Evolutionary conservation across 352 stramenopile genomes (phyloP), one percentile per base, ranked within the genome.

Genomic region (Phytophthora sojae): DNA sequence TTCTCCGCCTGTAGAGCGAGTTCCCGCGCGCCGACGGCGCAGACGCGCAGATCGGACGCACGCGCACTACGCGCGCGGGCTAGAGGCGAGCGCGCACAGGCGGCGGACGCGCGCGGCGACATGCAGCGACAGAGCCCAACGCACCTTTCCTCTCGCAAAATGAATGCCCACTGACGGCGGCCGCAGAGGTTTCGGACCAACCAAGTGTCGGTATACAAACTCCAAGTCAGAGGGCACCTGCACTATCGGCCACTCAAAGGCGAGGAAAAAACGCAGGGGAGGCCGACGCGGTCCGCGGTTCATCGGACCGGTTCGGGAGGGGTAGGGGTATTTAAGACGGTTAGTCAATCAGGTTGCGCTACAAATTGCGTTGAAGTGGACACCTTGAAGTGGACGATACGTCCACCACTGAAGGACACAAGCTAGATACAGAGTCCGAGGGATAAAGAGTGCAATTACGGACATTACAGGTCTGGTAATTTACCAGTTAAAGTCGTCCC

Each of bases 141-240:
- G 70, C 73, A 83, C 76, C 76, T 83, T 79, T 83, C 73, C 73
- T 81, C 76, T 83, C 76, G 69, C 73, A 81, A 81, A 83, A 81
- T 83, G 76, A 81, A 73, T 73, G 69, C 64, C 56, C 55, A 77
- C 59, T 71, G 63, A 44, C 23, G 23, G 44, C 65, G 19, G 29
- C 61, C 42, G 5, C 55, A 75, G 55, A 67, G 68, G 57, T 68
- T 71, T 79, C 62, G 30, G 66, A 81, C 73, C 73, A 78, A 76
- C 66, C 69, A 80, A 77, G 61, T 68, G n/a, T 2, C 6, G 19
- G 3, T 19, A 81, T 78, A 75, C 61, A 71, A 67, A 73, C 35
- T 0, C 8, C 57, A 67, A 72, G 67, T 67, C 49, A 72, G 52
- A 2, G 3, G 25, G 19, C 29, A 57, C 47, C 70, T 64, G 59